Evolutionary conservation across 306 rosid species (phyloP).

Genomic region (Arachis hypogaea): DNA sequence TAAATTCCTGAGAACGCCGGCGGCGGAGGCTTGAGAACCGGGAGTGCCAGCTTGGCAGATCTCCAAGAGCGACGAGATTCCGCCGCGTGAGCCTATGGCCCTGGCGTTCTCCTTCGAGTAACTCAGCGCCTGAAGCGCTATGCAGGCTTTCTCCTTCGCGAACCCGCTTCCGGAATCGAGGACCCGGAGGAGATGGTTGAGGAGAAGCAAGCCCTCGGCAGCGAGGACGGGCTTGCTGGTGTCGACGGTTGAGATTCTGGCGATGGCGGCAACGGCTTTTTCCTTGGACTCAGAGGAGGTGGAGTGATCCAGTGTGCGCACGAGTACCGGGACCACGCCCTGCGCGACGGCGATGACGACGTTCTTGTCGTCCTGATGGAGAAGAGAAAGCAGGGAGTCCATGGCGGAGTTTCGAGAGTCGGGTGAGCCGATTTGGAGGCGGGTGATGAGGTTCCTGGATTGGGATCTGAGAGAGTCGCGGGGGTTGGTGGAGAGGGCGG

Average conservation of each 20-base stretch:
- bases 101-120: constrained; percentile 75
- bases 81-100: constrained; percentile 86
- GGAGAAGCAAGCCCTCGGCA: constrained; percentile 75
- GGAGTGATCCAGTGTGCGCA: constrained; percentile 62
- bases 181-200: constrained; percentile 73
- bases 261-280: constrained; percentile 72
- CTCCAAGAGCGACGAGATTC: constrained; percentile 83
- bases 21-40: constrained; percentile 83
- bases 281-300: constrained; percentile 68
- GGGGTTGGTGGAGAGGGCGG: constrained; percentile 45
- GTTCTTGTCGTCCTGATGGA: constrained; percentile 81
- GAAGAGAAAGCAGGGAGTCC: constrained; percentile 58
- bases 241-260: constrained; percentile 74
- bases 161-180: constrained; percentile 84
- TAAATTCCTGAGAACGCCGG: constrained; percentile 75
- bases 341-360: constrained; percentile 91
- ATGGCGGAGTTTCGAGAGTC: constrained; percentile 65
- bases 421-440: constrained; percentile 78
- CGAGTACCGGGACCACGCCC: constrained; percentile 83
- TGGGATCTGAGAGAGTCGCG: constrained; percentile 69
- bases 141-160: constrained; percentile 73
- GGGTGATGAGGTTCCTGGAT: constrained; percentile 70
- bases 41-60: constrained; percentile 90
- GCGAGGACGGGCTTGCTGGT: constrained; percentile 61
- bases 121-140: constrained; percentile 72